phyloP scores from a whole-genome alignment of 768 basidiomycete genomes.

The Cystobasidium tubakii region DNA sequence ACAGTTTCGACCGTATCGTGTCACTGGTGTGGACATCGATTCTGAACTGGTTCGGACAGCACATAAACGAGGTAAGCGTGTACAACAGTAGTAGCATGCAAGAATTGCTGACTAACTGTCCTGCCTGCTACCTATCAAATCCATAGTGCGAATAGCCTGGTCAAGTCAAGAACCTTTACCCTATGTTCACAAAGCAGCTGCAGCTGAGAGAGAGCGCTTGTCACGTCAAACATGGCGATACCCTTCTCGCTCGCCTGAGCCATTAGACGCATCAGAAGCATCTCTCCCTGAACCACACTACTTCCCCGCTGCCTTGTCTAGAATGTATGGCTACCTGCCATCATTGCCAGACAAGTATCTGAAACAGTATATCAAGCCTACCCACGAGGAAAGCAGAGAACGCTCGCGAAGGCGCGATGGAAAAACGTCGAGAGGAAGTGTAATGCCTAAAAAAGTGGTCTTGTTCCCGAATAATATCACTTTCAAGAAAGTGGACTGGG shows the following conservation, averaged over 20 bases:
- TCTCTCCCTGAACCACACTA: conserved; percentile 50
- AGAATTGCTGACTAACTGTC: neutral
- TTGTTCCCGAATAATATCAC: conserved; percentile 71
- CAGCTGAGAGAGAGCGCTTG: conserved; percentile 14
- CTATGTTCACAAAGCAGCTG: neutral
- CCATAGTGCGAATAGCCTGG: conserved; percentile 9
- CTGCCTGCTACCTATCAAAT: neutral
- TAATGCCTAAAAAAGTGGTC: conserved; percentile 36
- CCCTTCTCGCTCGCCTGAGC: conserved; percentile 3
- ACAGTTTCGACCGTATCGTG: conserved; percentile 58
- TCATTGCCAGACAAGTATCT: conserved; percentile 54
- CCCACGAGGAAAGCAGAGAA: conserved; percentile 25
- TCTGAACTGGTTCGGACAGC: conserved; percentile 65
- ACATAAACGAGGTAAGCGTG: conserved; percentile 63
- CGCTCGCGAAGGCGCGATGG: conserved; percentile 10
- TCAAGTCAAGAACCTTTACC: conserved; percentile 24
- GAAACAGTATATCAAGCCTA: conserved; percentile 37
- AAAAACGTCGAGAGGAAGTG: conserved; percentile 28
- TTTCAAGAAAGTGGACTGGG: conserved; percentile 72
- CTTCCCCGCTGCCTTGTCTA: conserved; percentile 72
- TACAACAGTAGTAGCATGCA: conserved; percentile 53
- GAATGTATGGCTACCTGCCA: conserved; percentile 68
- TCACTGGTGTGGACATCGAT: conserved; percentile 82
- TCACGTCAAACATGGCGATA: neutral
- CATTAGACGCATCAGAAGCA: neutral